A percentile compares a stretch with the other conserved stretches of the same genome.
phyloP scores from a whole-genome alignment of 192 early-diverging fungal genomes.

The Coemansia sp. region DNA sequence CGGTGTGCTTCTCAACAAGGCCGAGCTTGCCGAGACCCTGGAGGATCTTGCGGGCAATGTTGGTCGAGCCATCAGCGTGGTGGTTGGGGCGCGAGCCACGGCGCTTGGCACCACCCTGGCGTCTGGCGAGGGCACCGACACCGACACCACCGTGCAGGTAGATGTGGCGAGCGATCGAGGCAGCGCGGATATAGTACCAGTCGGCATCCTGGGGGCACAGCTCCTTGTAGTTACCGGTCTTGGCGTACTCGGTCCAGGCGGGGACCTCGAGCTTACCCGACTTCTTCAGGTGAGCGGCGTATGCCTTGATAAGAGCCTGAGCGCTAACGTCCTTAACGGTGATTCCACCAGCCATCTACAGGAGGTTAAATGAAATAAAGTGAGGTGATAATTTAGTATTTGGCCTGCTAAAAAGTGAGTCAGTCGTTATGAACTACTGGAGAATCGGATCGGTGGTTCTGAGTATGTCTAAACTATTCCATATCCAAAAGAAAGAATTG shows the following conservation, averaged over 20 bases:
- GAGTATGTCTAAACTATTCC: too few relatives aligned
- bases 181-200: conserved; percentile 99
- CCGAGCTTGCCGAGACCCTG: conserved; percentile 99
- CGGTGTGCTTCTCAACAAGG: conserved; percentile 90
- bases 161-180: conserved; percentile 95
- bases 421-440: too few relatives aligned
- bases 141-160: conserved; percentile 91
- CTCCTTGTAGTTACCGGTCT: conserved; percentile 97
- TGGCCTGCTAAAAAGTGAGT: too few relatives aligned
- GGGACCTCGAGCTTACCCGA: conserved; percentile 98
- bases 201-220: conserved; percentile 96
- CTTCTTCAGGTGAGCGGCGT: conserved; percentile 98
- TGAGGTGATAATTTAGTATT: too few relatives aligned
- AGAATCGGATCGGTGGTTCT: too few relatives aligned
- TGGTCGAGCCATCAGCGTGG: conserved; percentile 82
- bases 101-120: conserved; percentile 89
- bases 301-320: conserved; percentile 95
- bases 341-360: conserved; percentile 63
- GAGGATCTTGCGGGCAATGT: conserved; percentile 91
- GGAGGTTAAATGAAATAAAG: neutral
- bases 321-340: conserved; percentile 98
- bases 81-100: conserved; percentile 93
- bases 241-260: conserved; percentile 98
- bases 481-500: too few relatives aligned
- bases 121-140: conserved; percentile 91